Conservation (phyloP, 495 filamentous ascomycete genomes). For the Daldinia vernicosa region DNA sequence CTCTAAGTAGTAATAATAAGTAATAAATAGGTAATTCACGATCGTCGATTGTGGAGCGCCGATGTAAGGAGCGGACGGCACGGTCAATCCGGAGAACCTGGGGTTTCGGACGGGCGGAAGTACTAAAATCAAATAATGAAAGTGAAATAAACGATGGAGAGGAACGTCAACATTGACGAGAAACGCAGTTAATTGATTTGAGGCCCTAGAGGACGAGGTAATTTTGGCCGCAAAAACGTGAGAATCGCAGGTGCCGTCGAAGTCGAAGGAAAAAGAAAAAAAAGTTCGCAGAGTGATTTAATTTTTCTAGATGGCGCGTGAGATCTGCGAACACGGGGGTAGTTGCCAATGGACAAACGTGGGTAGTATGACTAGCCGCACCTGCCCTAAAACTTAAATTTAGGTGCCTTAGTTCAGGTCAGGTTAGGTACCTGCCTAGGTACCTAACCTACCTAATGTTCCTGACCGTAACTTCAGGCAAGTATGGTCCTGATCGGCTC, state of each 20-base stretch:
- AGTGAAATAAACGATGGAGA: slow-evolving; percentile 13
- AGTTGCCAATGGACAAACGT: slow-evolving; percentile 11
- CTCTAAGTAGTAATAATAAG: slow-evolving; percentile 18
- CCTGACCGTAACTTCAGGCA: slow-evolving; percentile 1
- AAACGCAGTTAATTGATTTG: slow-evolving; percentile 9
- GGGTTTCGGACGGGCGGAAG: slow-evolving; percentile 18
- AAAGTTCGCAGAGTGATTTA: slow-evolving; percentile 39
- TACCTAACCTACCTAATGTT: no score
- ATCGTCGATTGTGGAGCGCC: slow-evolving; percentile 33
- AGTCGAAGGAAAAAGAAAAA: slow-evolving; percentile 8
- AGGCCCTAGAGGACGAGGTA: not conserved
- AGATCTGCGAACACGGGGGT: slow-evolving; percentile 14
- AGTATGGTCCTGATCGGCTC: slow-evolving; percentile 2
- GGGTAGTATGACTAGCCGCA: slow-evolving; percentile 35
- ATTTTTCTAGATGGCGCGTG: slow-evolving; percentile 31
- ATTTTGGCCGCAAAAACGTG: not conserved
- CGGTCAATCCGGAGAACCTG: slow-evolving; percentile 26
- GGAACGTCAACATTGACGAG: slow-evolving; percentile 19
- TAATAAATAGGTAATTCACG: slow-evolving; percentile 32
- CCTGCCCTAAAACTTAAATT: slow-evolving; percentile 22
- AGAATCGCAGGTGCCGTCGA: slow-evolving; percentile 2
- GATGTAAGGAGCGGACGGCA: slow-evolving; percentile 25
- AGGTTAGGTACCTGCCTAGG: no score
- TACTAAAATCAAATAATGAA: slow-evolving; percentile 25
- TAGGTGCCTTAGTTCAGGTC: not conserved